These are phyloP conservation scores for Hyaloscypha hepaticicola DNA, from an alignment of 495 filamentous ascomycete genomes.

Conservation along the genomic window DNA sequence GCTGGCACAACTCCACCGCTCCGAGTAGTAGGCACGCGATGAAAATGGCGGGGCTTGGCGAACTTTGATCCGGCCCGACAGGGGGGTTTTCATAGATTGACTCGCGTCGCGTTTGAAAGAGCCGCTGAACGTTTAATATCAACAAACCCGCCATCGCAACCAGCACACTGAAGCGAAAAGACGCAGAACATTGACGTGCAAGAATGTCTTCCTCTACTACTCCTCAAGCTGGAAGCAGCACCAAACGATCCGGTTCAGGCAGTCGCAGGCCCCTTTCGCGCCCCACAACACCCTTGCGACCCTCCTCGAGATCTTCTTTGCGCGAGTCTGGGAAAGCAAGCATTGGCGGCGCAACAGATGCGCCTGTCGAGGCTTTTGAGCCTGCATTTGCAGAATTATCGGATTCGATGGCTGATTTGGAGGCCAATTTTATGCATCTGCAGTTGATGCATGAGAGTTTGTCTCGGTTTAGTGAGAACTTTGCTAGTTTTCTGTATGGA, in stretches of 20 bases:
- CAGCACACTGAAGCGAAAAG: neutral
- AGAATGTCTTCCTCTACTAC: slow-evolving; percentile 29
- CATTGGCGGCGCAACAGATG: slow-evolving; percentile 58
- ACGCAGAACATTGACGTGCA: neutral
- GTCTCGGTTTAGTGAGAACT: slow-evolving; percentile 92
- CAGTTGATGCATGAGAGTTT: slow-evolving; percentile 97
- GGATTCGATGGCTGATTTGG: slow-evolving; percentile 91
- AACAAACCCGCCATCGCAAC: slow-evolving; percentile 9
- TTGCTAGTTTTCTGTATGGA: slow-evolving; percentile 92
- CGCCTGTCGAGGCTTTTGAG: slow-evolving; percentile 80
- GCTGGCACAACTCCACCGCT: neutral
- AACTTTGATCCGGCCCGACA: neutral
- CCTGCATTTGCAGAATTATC: slow-evolving; percentile 90
- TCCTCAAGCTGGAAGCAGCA: slow-evolving; percentile 27
- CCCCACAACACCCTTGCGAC: slow-evolving; percentile 89
- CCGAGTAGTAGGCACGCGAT: neutral
- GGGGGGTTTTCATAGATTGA: neutral
- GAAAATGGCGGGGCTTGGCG: neutral
- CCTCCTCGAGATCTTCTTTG: slow-evolving; percentile 84
- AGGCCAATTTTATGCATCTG: slow-evolving; percentile 96
- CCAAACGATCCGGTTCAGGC: slow-evolving; percentile 26
- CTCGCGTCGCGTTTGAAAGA: slow-evolving; percentile 1
- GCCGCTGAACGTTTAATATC: neutral
- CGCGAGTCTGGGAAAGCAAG: slow-evolving; percentile 58
- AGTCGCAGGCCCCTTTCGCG: slow-evolving; percentile 52